Evolutionary conservation across 345 rosid genomes (phyloP).

Genomic region (Brassica cretica): DNA sequence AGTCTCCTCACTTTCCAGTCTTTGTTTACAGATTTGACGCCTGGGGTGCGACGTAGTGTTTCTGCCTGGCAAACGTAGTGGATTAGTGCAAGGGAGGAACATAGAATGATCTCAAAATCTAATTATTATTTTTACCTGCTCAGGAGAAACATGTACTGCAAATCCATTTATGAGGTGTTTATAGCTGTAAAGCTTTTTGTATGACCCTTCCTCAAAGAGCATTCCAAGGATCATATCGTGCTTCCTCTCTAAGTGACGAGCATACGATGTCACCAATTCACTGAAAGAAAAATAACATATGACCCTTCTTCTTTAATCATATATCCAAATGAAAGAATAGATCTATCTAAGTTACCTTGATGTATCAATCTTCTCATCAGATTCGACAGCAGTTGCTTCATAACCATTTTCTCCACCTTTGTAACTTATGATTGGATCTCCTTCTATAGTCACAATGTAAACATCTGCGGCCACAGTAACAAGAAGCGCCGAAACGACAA

Average conservation of each 20-base stretch:
- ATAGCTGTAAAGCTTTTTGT: conserved; percentile 93
- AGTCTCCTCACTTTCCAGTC: conserved; percentile 98
- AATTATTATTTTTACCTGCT: conserved; percentile 70
- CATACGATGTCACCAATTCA: conserved; percentile 77
- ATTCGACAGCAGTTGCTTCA: conserved; percentile 85
- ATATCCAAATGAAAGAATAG: conserved; percentile 5
- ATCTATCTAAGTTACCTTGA: conserved; percentile 50
- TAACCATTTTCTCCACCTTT: conserved; percentile 84
- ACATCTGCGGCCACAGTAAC: conserved; percentile 56
- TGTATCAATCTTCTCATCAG: conserved; percentile 82
- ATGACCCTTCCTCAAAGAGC: conserved; percentile 76
- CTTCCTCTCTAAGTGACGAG: conserved; percentile 80
- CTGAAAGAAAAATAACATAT: conserved; percentile 44
- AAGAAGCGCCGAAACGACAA: conserved; percentile 46
- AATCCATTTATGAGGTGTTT: conserved; percentile 96
- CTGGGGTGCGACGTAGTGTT: conserved; percentile 70
- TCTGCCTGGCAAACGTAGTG: conserved; percentile 77
- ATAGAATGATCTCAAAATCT: background rate
- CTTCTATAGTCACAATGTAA: conserved; percentile 82
- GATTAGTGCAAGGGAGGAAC: conserved; percentile 43
- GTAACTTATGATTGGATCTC: conserved; percentile 89
- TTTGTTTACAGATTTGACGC: conserved; percentile 82
- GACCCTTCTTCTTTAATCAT: conserved; percentile 5
- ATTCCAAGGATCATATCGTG: conserved; percentile 92
- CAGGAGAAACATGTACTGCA: conserved; percentile 77